These are phyloP conservation scores for Linum usitatissimum DNA, from an alignment of 345 rosid species.

Conservation along the genomic window DNA sequence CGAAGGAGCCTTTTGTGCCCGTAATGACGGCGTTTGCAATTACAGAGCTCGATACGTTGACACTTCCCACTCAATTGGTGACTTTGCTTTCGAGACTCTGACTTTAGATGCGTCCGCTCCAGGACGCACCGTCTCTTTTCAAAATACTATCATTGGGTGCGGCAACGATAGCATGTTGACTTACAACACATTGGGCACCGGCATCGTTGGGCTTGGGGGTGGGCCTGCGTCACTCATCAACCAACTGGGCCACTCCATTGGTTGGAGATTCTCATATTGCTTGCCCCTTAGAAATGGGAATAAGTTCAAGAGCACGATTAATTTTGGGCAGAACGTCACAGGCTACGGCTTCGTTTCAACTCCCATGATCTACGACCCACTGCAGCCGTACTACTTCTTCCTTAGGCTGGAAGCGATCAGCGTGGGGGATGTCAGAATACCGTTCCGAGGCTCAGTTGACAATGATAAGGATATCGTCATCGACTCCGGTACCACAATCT, in stretches of 20 bases:
- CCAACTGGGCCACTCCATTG: slow-evolving; percentile 34
- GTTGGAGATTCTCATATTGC: slow-evolving; percentile 53
- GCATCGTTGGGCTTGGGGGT: slow-evolving; percentile 53
- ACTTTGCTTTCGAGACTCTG: slow-evolving; percentile 18
- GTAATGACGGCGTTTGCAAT: slow-evolving; percentile 9
- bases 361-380: slow-evolving; percentile 26
- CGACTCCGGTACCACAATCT: slow-evolving; percentile 56
- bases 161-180: slow-evolving; percentile 38
- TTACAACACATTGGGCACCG: slow-evolving; percentile 29
- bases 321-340: slow-evolving; percentile 40
- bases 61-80: slow-evolving; percentile 26
- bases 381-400: slow-evolving; percentile 25
- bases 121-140: slow-evolving; percentile 27
- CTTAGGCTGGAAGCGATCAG: slow-evolving; percentile 17
- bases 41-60: slow-evolving; percentile 30
- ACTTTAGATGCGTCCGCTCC: no score
- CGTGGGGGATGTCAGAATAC: slow-evolving; percentile 21
- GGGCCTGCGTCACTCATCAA: slow-evolving; percentile 39
- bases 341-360: slow-evolving; percentile 31
- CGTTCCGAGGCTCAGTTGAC: slow-evolving; percentile 17
- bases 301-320: slow-evolving; percentile 47
- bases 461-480: slow-evolving; percentile 40
- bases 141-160: slow-evolving; percentile 35
- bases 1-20: slow-evolving; percentile 3
- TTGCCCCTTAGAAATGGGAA: no score